Conservation (phyloP, 192 early-diverging fungal species). For the Diversispora epigaea region DNA sequence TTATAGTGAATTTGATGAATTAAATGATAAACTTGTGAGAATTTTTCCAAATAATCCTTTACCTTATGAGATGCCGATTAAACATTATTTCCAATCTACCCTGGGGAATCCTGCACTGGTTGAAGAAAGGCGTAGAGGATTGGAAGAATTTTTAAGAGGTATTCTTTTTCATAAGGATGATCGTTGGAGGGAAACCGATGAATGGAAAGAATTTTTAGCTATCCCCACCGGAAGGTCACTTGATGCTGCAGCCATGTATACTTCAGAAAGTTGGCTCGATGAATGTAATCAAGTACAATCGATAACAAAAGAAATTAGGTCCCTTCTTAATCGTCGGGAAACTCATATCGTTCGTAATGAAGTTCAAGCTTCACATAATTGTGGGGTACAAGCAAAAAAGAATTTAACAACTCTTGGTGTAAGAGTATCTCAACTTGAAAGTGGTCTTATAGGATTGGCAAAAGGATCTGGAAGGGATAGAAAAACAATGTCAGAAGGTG, state of each 20-base stretch:
- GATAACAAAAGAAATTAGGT: slow-evolving; percentile 68
- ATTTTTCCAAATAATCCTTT: slow-evolving; percentile 67
- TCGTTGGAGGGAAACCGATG: slow-evolving; percentile 66
- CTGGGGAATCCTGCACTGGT: slow-evolving; percentile 58
- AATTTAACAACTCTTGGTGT: slow-evolving; percentile 50
- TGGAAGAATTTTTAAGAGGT: slow-evolving; percentile 77
- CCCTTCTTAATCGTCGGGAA: slow-evolving; percentile 70
- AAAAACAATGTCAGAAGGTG: slow-evolving; percentile 65
- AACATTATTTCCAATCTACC: slow-evolving; percentile 65
- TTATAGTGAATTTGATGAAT: slow-evolving; percentile 78
- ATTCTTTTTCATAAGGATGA: slow-evolving; percentile 72
- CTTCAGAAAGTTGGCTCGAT: slow-evolving; percentile 79
- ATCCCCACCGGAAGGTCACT: slow-evolving; percentile 56
- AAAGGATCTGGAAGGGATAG: slow-evolving; percentile 44
- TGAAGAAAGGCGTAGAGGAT: slow-evolving; percentile 71
- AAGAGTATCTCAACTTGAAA: slow-evolving; percentile 56
- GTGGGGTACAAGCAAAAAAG: slow-evolving; percentile 76
- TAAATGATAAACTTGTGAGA: slow-evolving; percentile 59
- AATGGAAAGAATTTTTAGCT: slow-evolving; percentile 76
- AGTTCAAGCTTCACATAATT: slow-evolving; percentile 74
- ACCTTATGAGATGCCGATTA: slow-evolving; percentile 69
- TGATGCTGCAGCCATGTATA: slow-evolving; percentile 49
- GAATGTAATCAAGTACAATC: slow-evolving; percentile 66
- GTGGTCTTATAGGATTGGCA: slow-evolving; percentile 52
- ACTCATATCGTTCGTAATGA: slow-evolving; percentile 72